Evolutionary conservation across 2,329 filamentous ascomycete genomes (phyloP).

Genomic region (Trichoderma hamatum): DNA sequence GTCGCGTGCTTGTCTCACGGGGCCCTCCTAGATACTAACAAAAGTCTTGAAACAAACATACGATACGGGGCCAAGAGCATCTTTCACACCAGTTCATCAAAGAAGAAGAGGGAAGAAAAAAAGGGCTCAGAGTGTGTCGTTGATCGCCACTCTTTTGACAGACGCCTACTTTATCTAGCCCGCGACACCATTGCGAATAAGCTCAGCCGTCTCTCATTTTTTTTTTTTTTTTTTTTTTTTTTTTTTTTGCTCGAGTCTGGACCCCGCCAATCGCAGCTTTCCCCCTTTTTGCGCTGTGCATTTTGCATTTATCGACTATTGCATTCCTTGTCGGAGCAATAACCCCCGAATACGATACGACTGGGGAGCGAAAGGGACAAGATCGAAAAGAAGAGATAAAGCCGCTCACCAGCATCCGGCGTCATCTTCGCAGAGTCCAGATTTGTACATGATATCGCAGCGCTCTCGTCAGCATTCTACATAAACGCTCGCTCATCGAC

Average conservation of each 20-base stretch:
- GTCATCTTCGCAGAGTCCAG: not conserved
- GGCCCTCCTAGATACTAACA: not conserved
- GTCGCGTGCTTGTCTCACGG: conserved; percentile 25
- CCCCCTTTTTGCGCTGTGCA: not conserved
- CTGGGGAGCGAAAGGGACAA: not conserved
- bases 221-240: not conserved
- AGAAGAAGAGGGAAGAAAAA: not conserved
- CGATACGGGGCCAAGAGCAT: conserved; percentile 9
- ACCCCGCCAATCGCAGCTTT: conserved; percentile 16
- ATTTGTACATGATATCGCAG: conserved; percentile 14
- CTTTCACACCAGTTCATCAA: not conserved
- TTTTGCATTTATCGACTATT: not conserved
- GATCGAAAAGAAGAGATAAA: not conserved
- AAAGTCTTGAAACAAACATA: not conserved
- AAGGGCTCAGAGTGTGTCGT: not conserved
- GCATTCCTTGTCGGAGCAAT: not conserved
- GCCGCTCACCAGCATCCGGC: not conserved
- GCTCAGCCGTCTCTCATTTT: not conserved
- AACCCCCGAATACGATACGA: not conserved
- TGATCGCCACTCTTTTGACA: not conserved
- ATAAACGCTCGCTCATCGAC: not conserved
- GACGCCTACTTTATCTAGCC: not conserved
- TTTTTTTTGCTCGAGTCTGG: not conserved
- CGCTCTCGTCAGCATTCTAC: not conserved
- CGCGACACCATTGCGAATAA: not conserved